These are phyloP conservation scores for Termitomyces sp. DNA, from an alignment of 768 basidiomycete species.

Conservation along the genomic window DNA sequence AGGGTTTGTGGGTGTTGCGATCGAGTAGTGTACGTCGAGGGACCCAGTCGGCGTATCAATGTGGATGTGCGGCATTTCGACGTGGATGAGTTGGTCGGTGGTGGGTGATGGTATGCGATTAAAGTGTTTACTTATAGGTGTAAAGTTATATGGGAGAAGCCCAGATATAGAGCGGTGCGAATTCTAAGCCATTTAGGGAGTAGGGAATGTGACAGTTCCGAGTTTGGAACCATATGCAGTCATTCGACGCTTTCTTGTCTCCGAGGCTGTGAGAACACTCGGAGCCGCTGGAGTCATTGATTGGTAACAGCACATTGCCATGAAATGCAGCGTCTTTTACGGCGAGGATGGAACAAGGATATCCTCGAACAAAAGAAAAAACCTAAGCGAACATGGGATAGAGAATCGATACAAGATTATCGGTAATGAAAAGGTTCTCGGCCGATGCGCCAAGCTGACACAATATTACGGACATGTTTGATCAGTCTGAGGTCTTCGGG, in stretches of 20 bases:
- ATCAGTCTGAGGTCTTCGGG: background rate
- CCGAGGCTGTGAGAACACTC: conserved; percentile 3
- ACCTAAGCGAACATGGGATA: too few relatives aligned
- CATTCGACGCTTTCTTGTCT: background rate
- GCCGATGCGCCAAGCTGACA: background rate
- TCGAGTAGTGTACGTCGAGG: conserved; percentile 15
- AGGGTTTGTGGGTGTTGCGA: conserved; percentile 14
- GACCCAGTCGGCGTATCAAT: conserved; percentile 12
- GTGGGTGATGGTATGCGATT: background rate
- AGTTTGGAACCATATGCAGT: background rate
- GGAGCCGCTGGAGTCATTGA: conserved; percentile 2
- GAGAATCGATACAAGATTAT: background rate
- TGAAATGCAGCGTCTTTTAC: background rate
- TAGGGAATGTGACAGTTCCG: conserved; percentile 6
- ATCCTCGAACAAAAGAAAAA: background rate
- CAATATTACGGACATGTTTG: too few relatives aligned
- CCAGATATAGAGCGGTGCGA: background rate
- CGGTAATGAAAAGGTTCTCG: background rate
- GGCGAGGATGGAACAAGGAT: background rate
- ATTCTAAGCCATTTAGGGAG: background rate
- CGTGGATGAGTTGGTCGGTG: too few relatives aligned
- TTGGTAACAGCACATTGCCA: background rate
- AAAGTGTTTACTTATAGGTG: background rate
- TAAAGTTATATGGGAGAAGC: background rate
- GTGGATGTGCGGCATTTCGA: conserved; percentile 13